Evolutionary conservation across 768 basidiomycete genomes (phyloP), one percentile per base, ranked within the genome.

Genomic region (Kwoniella shandongensis): DNA sequence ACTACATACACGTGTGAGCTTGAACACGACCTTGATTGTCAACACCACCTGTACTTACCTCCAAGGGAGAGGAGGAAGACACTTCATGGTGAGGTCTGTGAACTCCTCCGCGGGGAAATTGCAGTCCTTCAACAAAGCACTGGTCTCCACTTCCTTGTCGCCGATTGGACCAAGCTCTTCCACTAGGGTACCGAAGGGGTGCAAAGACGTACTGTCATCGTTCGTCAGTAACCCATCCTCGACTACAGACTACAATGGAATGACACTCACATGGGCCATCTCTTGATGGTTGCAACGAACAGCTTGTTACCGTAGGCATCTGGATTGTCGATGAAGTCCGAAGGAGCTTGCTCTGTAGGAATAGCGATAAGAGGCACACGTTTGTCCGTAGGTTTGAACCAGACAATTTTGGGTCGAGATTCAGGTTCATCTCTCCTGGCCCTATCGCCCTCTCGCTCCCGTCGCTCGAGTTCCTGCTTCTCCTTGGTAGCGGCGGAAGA

Each of bases 361-460:
- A 99, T 99, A 54, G 96, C 96, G 70, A 99, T 97, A 39, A 98
- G 82, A 41, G 96, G 96, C 1, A 99, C 96, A 55, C 96, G 89
- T 78, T 99, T 99, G 80, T 97, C 93, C 25, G 94, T 97, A 3
- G 96, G 96, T 79, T 97, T 94, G 83, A 99, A 98, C 96, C 96
- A 99, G 44, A 99, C 93, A 63, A 99, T 99, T 82, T 97, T 98
- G 62, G 94, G 94, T 38, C 93, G 86, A 75, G 87, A 86, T 67
- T 87, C 83, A 26, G 87, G 87, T 72, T 63, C 48, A 6, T 62
- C 55, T 18, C 50, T 54, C 39, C 89, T 88, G 40, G 85, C 88
- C 15, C 49, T 62, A 72, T 93, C 91, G 44, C 94, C 96, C 75
- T 96, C 96, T 49, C 96, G 87, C 78, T 98, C 96, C 54, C 92